Conservation (phyloP, 352 stramenopile genomes). For the Phytopythium kandeliae region DNA sequence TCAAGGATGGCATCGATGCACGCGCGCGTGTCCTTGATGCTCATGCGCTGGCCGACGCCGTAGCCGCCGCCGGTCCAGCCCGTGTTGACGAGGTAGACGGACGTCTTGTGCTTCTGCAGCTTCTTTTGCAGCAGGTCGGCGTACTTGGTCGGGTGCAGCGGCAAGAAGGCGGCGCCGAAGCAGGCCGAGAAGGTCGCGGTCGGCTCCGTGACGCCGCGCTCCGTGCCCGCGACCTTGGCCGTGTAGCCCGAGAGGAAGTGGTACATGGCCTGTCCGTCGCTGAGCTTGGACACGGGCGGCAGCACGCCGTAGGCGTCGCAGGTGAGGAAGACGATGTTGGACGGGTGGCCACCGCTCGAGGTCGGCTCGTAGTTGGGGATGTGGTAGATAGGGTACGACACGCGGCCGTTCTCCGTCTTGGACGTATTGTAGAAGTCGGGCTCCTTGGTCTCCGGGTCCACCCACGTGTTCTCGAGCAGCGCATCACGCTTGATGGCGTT, state of each 20-base stretch:
- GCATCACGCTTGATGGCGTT: constrained; percentile 95
- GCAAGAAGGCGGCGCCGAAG: constrained; percentile 97
- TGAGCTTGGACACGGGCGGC: constrained; percentile 94
- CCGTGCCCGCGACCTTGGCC: constrained; percentile 97
- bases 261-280: constrained; percentile 95
- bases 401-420: constrained; percentile 98
- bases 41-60: constrained; percentile 95
- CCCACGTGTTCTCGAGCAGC: constrained; percentile 96
- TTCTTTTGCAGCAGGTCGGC: constrained; percentile 96
- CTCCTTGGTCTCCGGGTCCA: constrained; percentile 64
- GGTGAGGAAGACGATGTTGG: constrained; percentile 97
- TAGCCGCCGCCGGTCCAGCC: constrained; percentile 95
- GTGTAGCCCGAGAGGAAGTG: constrained; percentile 99
- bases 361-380: constrained; percentile 93
- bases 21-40: constrained; percentile 74
- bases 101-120: constrained; percentile 91
- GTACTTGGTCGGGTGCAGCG: constrained; percentile 96
- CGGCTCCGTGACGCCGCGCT: constrained; percentile 96
- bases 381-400: constrained; percentile 99
- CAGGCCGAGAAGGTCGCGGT: constrained; percentile 95
- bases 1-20: constrained; percentile 53
- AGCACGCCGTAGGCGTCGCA: constrained; percentile 98
- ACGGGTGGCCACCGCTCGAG: constrained; percentile 91
- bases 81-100: constrained; percentile 97
- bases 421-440: constrained; percentile 95